Conservation (phyloP, 2,329 filamentous ascomycete genomes). For the Lasiodiplodia citricola region DNA sequence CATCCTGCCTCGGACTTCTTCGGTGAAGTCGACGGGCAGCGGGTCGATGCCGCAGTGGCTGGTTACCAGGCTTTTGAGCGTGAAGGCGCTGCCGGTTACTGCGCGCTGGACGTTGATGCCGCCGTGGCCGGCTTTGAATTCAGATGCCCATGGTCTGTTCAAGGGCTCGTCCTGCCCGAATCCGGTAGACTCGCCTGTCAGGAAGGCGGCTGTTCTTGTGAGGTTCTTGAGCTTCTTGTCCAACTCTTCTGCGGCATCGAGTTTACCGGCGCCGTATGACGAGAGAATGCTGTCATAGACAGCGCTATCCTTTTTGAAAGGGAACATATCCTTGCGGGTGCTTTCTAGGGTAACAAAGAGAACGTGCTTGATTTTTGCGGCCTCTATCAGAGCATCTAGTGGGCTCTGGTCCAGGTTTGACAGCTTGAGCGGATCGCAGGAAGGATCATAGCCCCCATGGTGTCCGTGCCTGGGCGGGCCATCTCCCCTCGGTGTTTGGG, state of each 20-base stretch:
- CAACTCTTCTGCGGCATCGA: conserved; percentile 26
- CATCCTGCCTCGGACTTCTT: conserved; percentile 42
- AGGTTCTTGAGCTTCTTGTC: conserved; percentile 37
- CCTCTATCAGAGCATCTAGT: conserved; percentile 38
- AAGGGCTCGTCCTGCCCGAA: conserved; percentile 32
- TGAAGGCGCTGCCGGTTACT: conserved; percentile 46
- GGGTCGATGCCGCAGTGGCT: conserved; percentile 49
- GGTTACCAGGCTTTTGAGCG: conserved; percentile 46
- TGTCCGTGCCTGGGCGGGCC: not conserved
- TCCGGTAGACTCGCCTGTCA: conserved; percentile 43
- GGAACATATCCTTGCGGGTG: conserved; percentile 49
- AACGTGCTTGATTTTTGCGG: conserved; percentile 46
- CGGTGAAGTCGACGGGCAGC: conserved; percentile 47
- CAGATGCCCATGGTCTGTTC: not conserved
- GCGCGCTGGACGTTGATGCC: conserved; percentile 37
- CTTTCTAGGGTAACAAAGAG: conserved; percentile 47
- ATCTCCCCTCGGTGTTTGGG: not conserved
- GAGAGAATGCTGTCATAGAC: conserved; percentile 40
- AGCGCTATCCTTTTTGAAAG: conserved; percentile 42
- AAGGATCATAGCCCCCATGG: conserved; percentile 38
- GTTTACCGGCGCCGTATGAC: conserved; percentile 35
- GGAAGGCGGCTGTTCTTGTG: conserved; percentile 40
- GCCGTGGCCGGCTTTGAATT: conserved; percentile 32
- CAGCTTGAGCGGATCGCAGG: conserved; percentile 45
- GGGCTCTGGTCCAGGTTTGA: conserved; percentile 43